phyloP scores from a whole-genome alignment of 805 yeast species.

The Starmerella khaoyaiensis region DNA sequence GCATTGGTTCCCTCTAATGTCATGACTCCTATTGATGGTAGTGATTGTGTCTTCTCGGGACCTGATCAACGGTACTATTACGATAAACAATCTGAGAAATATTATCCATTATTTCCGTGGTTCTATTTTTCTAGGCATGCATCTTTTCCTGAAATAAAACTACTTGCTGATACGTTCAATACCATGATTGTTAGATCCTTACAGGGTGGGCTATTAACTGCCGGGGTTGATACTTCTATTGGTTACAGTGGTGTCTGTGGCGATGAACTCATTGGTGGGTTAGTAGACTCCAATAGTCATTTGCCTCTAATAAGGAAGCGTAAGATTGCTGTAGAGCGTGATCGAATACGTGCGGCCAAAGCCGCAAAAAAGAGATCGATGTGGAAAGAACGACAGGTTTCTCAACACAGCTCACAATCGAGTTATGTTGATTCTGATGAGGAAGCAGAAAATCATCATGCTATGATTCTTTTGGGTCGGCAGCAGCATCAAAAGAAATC shows the following conservation, averaged over 20 bases:
- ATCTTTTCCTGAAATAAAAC: slow-evolving; percentile 22
- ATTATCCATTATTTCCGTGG: slow-evolving; percentile 21
- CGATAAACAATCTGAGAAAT: not conserved
- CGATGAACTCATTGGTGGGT: not conserved
- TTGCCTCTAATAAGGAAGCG: not conserved
- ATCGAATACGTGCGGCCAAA: not conserved
- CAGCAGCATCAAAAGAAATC: too few species aligned
- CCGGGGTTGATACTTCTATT: too few species aligned
- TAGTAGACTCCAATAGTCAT: not conserved
- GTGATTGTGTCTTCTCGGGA: slow-evolving; percentile 4
- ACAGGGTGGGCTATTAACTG: slow-evolving; percentile 2
- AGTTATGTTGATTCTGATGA: not conserved
- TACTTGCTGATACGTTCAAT: slow-evolving; percentile 18
- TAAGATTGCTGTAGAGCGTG: not conserved
- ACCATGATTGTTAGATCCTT: slow-evolving; percentile 6
- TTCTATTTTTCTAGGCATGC: slow-evolving; percentile 27
- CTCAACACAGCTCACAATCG: not conserved
- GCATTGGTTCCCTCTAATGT: slow-evolving; percentile 11
- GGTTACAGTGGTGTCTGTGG: not conserved
- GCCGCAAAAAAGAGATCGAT: not conserved
- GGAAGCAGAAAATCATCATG: slow-evolving; percentile 4
- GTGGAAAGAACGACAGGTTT: not conserved
- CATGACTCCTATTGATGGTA: slow-evolving; percentile 5
- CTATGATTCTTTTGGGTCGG: slow-evolving; percentile 8
- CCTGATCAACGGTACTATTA: slow-evolving; percentile 13